Evolutionary conservation across 2,329 filamentous ascomycete genomes (phyloP).

Genomic region (Aspergillus sp.): DNA sequence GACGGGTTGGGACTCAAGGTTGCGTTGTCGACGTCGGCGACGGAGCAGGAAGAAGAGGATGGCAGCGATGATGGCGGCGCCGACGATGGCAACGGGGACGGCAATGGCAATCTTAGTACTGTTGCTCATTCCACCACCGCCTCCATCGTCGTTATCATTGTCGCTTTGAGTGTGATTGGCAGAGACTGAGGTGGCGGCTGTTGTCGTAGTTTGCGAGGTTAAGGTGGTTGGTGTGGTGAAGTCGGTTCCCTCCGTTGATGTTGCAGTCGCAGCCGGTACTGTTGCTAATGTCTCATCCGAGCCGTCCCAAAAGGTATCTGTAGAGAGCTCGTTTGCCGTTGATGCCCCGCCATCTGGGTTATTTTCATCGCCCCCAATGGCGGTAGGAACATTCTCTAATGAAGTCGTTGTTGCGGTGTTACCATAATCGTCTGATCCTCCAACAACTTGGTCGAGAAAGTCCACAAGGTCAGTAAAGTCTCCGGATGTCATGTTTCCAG

Average conservation of each 20-base stretch:
- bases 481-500: neutral
- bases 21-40: conserved; percentile 29
- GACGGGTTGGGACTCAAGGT: conserved; percentile 13
- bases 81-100: conserved; percentile 38
- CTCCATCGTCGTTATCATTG: neutral
- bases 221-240: neutral
- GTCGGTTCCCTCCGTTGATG: neutral
- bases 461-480: neutral
- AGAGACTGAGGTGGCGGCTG: neutral
- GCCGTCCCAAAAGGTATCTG: neutral
- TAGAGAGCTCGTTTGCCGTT: no score
- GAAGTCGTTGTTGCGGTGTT: neutral
- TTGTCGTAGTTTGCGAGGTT: neutral
- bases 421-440: neutral
- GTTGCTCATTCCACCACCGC: conserved; percentile 19
- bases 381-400: no score
- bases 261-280: neutral
- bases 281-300: neutral
- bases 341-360: no score
- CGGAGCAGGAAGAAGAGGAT: conserved; percentile 32
- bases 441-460: neutral
- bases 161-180: neutral
- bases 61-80: conserved; percentile 29
- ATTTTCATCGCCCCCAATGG: no score
- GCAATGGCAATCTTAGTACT: conserved; percentile 38